Percentiles rank a stretch among this genome's conserved stretches.
phyloP scores from a whole-genome alignment of 2,329 filamentous ascomycete genomes.

The Fusarium hainanense region DNA sequence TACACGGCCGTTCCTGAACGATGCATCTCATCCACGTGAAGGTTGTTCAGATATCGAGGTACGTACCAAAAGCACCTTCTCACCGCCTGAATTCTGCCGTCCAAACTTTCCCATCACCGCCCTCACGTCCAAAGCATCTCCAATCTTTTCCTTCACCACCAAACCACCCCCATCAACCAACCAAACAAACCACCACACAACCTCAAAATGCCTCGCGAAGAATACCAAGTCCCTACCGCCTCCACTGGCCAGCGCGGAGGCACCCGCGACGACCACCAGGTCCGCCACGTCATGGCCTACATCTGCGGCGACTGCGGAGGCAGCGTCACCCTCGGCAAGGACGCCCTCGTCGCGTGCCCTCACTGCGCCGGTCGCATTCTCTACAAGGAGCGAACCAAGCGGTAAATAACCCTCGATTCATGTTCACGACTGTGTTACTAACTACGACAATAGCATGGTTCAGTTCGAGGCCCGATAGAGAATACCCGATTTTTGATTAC shows the following conservation, averaged over 20 bases:
- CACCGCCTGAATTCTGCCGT: constrained; percentile 47
- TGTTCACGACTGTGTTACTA: neutral
- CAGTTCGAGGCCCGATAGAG: constrained; percentile 91
- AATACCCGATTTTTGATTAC: constrained; percentile 4
- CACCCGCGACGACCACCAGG: constrained; percentile 54
- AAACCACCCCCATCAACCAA: neutral
- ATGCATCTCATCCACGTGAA: neutral
- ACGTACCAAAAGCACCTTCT: constrained; percentile 11
- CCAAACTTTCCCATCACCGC: constrained; percentile 41
- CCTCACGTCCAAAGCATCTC: constrained; percentile 38
- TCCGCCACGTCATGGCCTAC: constrained; percentile 54
- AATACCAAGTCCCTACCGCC: constrained; percentile 77
- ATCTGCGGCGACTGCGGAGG: constrained; percentile 59
- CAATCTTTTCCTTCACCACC: constrained; percentile 35
- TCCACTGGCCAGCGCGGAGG: constrained; percentile 57
- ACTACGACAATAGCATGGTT: constrained; percentile 77
- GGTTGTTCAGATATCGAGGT: neutral
- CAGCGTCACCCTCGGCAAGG: constrained; percentile 55
- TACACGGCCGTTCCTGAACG: neutral
- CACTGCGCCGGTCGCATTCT: constrained; percentile 91
- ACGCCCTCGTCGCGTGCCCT: constrained; percentile 62
- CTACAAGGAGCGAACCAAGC: constrained; percentile 97
- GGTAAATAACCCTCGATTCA: constrained; percentile 66
- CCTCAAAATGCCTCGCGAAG: constrained; percentile 74
- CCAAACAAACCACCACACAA: neutral